These are phyloP conservation scores for Lentinula detonsa DNA, from an alignment of 768 basidiomycete species.

Conservation along the genomic window DNA sequence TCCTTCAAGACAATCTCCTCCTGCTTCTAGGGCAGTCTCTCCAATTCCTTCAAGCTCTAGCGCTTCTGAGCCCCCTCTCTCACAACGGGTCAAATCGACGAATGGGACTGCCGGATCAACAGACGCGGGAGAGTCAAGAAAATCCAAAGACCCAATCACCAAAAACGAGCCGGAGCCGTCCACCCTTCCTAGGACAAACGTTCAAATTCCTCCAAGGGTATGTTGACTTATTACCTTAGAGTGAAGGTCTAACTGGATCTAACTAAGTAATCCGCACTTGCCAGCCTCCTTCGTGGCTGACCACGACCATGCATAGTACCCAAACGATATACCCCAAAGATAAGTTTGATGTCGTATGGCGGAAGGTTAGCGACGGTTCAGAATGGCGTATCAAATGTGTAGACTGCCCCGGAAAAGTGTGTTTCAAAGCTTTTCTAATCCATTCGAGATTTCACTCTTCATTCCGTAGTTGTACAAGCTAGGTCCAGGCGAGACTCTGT, in stretches of 20 bases:
- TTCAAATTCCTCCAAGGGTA: conserved; percentile 8
- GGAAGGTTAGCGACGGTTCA: conserved; percentile 48
- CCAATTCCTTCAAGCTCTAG: conserved; percentile 75
- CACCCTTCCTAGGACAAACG: neutral
- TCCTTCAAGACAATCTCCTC: conserved; percentile 22
- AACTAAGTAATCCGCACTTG: conserved; percentile 6
- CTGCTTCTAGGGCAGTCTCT: conserved; percentile 40
- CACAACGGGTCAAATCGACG: conserved; percentile 48
- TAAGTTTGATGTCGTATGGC: conserved; percentile 70
- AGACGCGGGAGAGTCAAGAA: neutral
- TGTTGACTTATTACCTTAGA: neutral
- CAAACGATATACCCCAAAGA: conserved; percentile 75
- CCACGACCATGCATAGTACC: conserved; percentile 59
- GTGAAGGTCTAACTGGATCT: neutral
- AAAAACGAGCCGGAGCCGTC: neutral
- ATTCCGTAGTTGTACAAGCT: conserved; percentile 73
- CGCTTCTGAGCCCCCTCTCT: conserved; percentile 66
- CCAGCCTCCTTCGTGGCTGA: conserved; percentile 67
- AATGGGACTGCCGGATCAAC: conserved; percentile 40
- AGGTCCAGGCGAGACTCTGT: conserved; percentile 79
- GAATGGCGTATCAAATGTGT: conserved; percentile 92
- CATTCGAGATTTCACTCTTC: neutral
- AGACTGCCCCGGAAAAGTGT: conserved; percentile 91
- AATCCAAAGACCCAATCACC: neutral
- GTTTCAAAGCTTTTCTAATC: conserved; percentile 11